A percentile compares a stretch with the other conserved stretches of the same genome.
These are phyloP conservation scores for Fusarium dimerum DNA, from an alignment of 2,329 filamentous ascomycete genomes.

Conservation along the genomic window DNA sequence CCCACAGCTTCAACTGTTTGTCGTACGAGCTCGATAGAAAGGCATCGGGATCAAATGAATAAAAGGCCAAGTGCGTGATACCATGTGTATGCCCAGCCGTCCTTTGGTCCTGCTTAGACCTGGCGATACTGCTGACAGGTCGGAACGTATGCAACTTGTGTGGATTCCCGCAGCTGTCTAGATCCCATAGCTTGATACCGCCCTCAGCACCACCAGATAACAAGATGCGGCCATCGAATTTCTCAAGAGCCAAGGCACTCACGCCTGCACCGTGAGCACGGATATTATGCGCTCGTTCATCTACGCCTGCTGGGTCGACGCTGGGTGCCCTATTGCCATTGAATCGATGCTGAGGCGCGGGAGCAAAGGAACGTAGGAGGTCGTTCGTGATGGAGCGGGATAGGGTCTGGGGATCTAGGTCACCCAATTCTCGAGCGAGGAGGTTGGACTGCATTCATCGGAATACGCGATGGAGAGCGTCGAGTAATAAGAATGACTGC, in stretches of 20 bases:
- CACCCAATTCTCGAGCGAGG: conserved; percentile 74
- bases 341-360: conserved; percentile 69
- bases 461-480: conserved; percentile 1
- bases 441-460: conserved; percentile 72
- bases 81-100: conserved; percentile 62
- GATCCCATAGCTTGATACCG: conserved; percentile 83
- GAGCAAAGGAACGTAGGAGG: conserved; percentile 69
- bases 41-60: conserved; percentile 73
- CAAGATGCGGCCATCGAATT: conserved; percentile 75
- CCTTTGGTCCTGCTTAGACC: conserved; percentile 36
- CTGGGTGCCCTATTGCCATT: conserved; percentile 48
- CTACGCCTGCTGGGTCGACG: conserved; percentile 16
- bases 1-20: conserved; percentile 74
- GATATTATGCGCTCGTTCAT: conserved; percentile 38
- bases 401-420: conserved; percentile 63
- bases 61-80: conserved; percentile 76
- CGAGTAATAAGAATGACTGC: too few species aligned
- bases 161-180: conserved; percentile 60
- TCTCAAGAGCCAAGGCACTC: conserved; percentile 77
- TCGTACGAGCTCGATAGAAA: conserved; percentile 81
- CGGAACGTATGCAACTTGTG: conserved; percentile 50
- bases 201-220: conserved; percentile 85
- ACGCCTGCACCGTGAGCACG: conserved; percentile 78
- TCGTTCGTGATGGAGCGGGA: conserved; percentile 65
- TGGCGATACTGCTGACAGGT: conserved; percentile 53